Evolutionary conservation across 2,329 filamentous ascomycete genomes (phyloP).

Genomic region (Calonectria leucothoes): DNA sequence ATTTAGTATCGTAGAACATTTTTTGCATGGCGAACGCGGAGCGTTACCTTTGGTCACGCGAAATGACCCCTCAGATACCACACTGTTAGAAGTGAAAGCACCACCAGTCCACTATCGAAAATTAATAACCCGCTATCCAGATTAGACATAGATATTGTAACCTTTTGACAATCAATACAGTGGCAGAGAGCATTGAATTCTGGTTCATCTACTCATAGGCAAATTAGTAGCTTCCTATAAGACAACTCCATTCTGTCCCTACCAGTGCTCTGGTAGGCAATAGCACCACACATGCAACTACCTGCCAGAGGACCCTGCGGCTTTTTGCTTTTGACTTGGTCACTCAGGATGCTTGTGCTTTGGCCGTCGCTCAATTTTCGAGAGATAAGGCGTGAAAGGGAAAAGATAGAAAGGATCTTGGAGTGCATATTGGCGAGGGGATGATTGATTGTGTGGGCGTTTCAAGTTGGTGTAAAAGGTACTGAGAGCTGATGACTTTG

Average conservation of each 20-base stretch:
- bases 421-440: background rate
- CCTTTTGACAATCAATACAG: slow-evolving; percentile 66
- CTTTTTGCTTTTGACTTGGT: background rate
- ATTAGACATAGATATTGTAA: slow-evolving; percentile 25
- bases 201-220: slow-evolving; percentile 50
- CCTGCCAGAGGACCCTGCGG: slow-evolving; percentile 34
- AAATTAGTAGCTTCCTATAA: background rate
- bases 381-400: background rate
- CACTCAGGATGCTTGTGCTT: background rate
- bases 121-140: background rate
- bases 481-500: background rate
- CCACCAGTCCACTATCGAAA: slow-evolving; percentile 58
- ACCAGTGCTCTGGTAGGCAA: slow-evolving; percentile 49
- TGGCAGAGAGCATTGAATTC: slow-evolving; percentile 61
- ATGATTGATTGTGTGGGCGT: background rate
- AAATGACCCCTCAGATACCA: slow-evolving; percentile 60
- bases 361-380: background rate
- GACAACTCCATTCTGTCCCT: slow-evolving; percentile 12
- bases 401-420: background rate
- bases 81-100: slow-evolving; percentile 67
- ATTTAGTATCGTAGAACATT: accelerated
- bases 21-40: no score
- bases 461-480: background rate
- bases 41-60: slow-evolving; percentile 59
- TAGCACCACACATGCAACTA: slow-evolving; percentile 51